These are phyloP conservation scores for Acanthamoeba royreba DNA, from an alignment of 208 protist species.

Conservation along the genomic window DNA sequence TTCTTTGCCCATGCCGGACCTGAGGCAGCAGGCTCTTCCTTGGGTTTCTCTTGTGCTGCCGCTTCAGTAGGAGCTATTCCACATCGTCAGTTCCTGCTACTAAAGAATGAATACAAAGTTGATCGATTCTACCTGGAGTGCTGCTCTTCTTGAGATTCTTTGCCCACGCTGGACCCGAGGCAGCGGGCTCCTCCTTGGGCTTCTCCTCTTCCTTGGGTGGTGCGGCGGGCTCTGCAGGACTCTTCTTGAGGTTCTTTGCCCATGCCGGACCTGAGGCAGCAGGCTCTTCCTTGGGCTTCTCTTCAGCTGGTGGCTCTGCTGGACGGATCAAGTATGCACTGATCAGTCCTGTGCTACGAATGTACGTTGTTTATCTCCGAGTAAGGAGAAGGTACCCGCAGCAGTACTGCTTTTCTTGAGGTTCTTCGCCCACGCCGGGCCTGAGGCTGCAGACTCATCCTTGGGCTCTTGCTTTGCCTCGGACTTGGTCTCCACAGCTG, in stretches of 20 bases:
- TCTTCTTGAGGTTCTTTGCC: neutral
- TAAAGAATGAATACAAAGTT: no score
- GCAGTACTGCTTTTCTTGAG: neutral
- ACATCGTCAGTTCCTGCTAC: no score
- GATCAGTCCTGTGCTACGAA: no score
- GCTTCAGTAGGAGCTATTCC: no score
- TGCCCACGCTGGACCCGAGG: neutral
- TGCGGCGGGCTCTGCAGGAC: neutral
- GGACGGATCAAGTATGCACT: no score
- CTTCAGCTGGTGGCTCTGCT: neutral
- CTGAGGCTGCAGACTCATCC: neutral
- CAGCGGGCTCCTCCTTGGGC: neutral
- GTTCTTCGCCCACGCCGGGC: neutral
- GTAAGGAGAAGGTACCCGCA: neutral
- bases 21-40: neutral
- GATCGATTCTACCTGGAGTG: neutral
- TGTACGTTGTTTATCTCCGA: neutral
- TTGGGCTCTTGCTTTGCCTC: neutral
- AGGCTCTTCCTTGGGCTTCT: neutral
- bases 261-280: neutral
- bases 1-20: neutral
- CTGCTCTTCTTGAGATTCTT: neutral
- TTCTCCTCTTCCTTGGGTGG: neutral
- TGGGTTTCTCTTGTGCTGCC: neutral
- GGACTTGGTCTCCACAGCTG: neutral